phyloP scores from a whole-genome alignment of 2,329 filamentous ascomycete species.

The Blastomyces silverae region DNA sequence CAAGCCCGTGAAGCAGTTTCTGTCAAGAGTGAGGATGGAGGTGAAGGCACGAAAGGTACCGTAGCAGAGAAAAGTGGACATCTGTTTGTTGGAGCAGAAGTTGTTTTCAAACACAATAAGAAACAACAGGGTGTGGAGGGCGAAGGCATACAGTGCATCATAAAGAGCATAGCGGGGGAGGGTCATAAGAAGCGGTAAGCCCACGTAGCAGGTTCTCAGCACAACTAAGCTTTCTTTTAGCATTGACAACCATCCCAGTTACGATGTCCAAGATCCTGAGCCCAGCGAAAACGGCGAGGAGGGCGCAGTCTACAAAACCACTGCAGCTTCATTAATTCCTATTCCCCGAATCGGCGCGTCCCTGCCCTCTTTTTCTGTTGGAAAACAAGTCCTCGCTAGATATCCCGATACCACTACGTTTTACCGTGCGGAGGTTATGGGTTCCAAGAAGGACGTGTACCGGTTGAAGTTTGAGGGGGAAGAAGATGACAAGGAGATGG shows the following conservation, averaged over 20 bases:
- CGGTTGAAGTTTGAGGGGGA: slow-evolving; percentile 71
- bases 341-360: slow-evolving; percentile 58
- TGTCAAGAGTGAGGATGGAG: slow-evolving; percentile 42
- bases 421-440: slow-evolving; percentile 75
- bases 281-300: slow-evolving; percentile 63
- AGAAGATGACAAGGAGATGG: slow-evolving; percentile 65
- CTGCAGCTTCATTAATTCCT: slow-evolving; percentile 67
- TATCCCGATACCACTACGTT: slow-evolving; percentile 82
- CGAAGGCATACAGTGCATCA: slow-evolving; percentile 64
- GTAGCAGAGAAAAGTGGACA: slow-evolving; percentile 41
- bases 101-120: slow-evolving; percentile 48
- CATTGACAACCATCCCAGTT: slow-evolving; percentile 41
- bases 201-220: slow-evolving; percentile 21
- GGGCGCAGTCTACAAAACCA: slow-evolving; percentile 57
- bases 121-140: slow-evolving; percentile 47
- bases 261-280: slow-evolving; percentile 73
- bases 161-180: slow-evolving; percentile 67
- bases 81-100: slow-evolving; percentile 43
- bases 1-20: slow-evolving; percentile 33
- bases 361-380: slow-evolving; percentile 56
- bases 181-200: slow-evolving; percentile 58
- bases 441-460: slow-evolving; percentile 50
- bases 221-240: not conserved
- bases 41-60: slow-evolving; percentile 39
- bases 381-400: slow-evolving; percentile 67